Conservation (phyloP, 345 rosid species). For the Hibiscus tridactylites region DNA sequence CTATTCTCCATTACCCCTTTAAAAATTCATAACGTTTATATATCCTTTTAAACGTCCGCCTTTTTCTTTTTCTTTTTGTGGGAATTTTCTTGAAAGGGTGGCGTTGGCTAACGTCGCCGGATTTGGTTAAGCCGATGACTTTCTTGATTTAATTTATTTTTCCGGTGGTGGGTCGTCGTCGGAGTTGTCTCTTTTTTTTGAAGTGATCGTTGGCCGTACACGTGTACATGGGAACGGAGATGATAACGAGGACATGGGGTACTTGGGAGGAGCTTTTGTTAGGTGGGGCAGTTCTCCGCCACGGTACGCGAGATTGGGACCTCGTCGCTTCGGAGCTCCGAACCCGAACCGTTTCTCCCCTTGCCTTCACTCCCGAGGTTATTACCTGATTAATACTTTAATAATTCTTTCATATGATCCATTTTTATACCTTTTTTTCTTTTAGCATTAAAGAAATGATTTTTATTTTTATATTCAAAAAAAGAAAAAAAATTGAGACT, state of each 20-base stretch:
- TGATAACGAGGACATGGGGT: constrained; percentile 50
- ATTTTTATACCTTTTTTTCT: background rate
- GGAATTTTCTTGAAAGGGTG: too few species aligned
- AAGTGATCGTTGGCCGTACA: constrained; percentile 5
- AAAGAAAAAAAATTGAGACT: background rate
- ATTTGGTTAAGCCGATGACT: constrained; percentile 14
- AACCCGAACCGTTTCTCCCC: constrained; percentile 46
- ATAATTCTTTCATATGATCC: background rate
- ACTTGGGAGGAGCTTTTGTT: constrained; percentile 90
- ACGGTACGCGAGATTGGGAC: constrained; percentile 74
- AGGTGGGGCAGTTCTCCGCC: constrained; percentile 86
- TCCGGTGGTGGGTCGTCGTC: constrained; percentile 5
- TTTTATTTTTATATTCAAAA: too few species aligned
- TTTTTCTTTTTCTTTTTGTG: background rate
- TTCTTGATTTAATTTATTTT: background rate
- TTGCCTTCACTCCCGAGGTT: constrained; percentile 68
- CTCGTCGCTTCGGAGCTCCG: constrained; percentile 68
- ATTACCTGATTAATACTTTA: background rate
- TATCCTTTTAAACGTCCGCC: background rate
- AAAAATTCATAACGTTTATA: background rate
- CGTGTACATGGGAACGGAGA: constrained; percentile 25
- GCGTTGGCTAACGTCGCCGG: constrained; percentile 15
- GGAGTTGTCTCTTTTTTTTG: constrained; percentile 7
- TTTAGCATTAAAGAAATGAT: background rate
- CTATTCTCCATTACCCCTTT: background rate